phyloP scores from a whole-genome alignment of 2,329 filamentous ascomycete genomes.

The Ascosphaera apis region DNA sequence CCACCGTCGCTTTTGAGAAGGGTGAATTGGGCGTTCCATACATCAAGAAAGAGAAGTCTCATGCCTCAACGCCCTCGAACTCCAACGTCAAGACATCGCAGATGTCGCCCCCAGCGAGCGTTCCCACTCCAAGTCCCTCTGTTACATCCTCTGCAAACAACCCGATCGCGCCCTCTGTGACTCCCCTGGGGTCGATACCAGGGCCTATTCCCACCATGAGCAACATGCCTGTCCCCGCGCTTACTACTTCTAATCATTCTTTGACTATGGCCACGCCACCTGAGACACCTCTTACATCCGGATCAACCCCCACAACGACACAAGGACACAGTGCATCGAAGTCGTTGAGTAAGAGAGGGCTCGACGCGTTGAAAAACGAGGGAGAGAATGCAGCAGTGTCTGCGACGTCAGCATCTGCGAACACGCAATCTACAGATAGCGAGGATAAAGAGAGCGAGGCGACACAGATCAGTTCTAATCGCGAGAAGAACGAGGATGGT shows the following conservation, averaged over 20 bases:
- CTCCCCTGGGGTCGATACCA: slow-evolving; percentile 31
- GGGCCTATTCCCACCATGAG: slow-evolving; percentile 26
- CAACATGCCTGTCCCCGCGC: slow-evolving; percentile 57
- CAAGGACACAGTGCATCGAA: slow-evolving; percentile 28
- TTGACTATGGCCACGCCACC: slow-evolving; percentile 74
- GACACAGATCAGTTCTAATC: neutral
- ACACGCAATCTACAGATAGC: neutral
- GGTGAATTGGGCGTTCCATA: slow-evolving; percentile 73
- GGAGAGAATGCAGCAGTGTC: slow-evolving; percentile 9
- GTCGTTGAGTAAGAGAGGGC: slow-evolving; percentile 28
- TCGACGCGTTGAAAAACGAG: slow-evolving; percentile 25
- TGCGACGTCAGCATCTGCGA: neutral
- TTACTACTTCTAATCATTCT: slow-evolving; percentile 38
- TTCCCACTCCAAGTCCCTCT: too few relatives aligned
- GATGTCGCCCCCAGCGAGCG: too few relatives aligned
- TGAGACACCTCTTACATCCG: slow-evolving; percentile 45
- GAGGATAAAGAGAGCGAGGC: slow-evolving; percentile 1
- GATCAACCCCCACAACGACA: slow-evolving; percentile 6
- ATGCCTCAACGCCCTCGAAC: slow-evolving; percentile 8
- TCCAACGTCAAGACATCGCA: slow-evolving; percentile 1
- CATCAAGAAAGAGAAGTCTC: slow-evolving; percentile 25
- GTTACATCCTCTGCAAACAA: too few relatives aligned
- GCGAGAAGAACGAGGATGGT: neutral
- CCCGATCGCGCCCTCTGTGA: slow-evolving; percentile 18
- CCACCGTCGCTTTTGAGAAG: slow-evolving; percentile 58